Conservation (phyloP, 1,139 yeast species). For the Geotrichum klebahnii region DNA sequence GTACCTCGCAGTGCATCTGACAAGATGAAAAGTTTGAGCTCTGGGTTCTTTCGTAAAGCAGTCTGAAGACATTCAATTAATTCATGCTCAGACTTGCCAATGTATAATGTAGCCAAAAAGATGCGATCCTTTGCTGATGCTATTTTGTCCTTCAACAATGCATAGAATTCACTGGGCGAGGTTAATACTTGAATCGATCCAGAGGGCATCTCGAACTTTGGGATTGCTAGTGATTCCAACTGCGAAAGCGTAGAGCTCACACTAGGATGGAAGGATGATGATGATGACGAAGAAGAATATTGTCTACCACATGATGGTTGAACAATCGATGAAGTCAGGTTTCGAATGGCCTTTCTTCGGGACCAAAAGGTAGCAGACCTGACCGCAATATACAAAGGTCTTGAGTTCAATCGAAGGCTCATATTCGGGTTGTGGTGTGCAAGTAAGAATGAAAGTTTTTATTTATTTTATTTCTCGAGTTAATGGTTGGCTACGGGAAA, state of each 20-base stretch:
- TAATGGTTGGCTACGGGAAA: too few species aligned
- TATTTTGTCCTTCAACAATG: constrained; percentile 44
- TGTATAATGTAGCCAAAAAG: constrained; percentile 78
- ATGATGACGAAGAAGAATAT: constrained; percentile 7
- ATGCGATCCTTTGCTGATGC: constrained; percentile 54
- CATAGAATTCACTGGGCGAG: constrained; percentile 68
- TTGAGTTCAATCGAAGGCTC: background rate
- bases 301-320: background rate
- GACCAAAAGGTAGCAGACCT: background rate
- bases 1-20: constrained; percentile 92
- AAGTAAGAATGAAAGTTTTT: background rate
- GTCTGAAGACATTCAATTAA: constrained; percentile 39
- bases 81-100: constrained; percentile 80
- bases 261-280: constrained; percentile 19
- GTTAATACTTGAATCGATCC: constrained; percentile 61
- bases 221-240: constrained; percentile 38
- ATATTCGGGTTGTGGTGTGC: background rate
- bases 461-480: too few species aligned
- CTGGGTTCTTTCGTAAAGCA: constrained; percentile 57
- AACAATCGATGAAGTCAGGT: background rate
- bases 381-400: background rate
- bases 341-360: background rate
- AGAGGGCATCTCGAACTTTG: constrained; percentile 59
- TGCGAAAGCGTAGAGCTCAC: constrained; percentile 24
- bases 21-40: constrained; percentile 64